phyloP scores from a whole-genome alignment of 495 filamentous ascomycete genomes.

The Trypethelium eluteriae region DNA sequence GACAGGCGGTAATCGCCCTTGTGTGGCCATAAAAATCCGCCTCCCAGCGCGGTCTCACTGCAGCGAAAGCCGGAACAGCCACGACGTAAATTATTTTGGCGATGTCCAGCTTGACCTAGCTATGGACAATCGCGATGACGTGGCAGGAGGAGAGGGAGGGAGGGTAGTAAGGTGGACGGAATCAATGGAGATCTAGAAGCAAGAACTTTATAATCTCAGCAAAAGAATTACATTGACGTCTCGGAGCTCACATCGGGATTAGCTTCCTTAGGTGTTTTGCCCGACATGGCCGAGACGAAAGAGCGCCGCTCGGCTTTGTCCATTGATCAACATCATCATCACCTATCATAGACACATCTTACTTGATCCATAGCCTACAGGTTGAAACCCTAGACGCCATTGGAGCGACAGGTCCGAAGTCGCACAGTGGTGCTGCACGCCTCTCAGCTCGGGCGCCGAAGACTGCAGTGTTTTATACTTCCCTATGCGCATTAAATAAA shows the following conservation, averaged over 20 bases:
- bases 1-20: constrained; percentile 29
- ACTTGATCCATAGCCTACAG: neutral
- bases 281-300: neutral
- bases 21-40: constrained; percentile 30
- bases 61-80: neutral
- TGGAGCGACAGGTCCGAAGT: neutral
- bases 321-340: neutral
- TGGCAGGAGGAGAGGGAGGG: neutral
- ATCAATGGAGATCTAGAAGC: neutral
- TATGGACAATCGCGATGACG: neutral
- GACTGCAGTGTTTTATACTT: too few relatives aligned
- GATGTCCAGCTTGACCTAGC: neutral
- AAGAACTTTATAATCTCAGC: neutral
- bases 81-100: neutral
- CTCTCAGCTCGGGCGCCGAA: too few relatives aligned
- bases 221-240: constrained; percentile 2
- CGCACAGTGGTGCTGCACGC: neutral
- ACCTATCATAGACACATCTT: neutral
- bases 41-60: neutral
- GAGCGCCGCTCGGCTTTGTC: neutral
- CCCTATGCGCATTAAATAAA: too few relatives aligned
- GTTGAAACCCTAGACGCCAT: neutral
- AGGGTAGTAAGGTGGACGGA: neutral
- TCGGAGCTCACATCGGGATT: constrained; percentile 9
- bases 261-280: neutral